phyloP scores from a whole-genome alignment of 768 basidiomycete genomes.

The Amanita phalloides region DNA sequence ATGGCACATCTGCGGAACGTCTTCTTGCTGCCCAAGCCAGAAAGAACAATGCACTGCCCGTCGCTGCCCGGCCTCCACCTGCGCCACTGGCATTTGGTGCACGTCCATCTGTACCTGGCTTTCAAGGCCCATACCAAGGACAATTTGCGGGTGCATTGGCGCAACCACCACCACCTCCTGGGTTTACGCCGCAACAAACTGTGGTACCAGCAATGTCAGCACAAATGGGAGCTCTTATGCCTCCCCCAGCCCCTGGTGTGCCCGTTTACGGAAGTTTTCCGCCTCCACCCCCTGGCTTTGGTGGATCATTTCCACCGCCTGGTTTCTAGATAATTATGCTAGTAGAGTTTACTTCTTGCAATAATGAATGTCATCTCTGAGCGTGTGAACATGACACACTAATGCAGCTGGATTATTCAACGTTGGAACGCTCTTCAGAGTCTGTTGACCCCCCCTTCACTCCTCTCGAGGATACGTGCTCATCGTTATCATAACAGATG shows the following conservation, averaged over 20 bases:
- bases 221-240: constrained; percentile 16
- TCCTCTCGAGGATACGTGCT: background rate
- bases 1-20: constrained; percentile 94
- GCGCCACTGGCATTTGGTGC: constrained; percentile 65
- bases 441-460: background rate
- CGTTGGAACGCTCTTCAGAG: constrained; percentile 8
- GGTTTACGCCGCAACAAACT: constrained; percentile 66
- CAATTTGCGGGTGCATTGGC: constrained; percentile 89
- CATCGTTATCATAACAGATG: background rate
- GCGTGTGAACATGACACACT: background rate
- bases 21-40: constrained; percentile 91
- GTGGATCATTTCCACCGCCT: constrained; percentile 32
- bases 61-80: constrained; percentile 64
- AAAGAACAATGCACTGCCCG: constrained; percentile 87
- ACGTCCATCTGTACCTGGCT: constrained; percentile 57
- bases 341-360: constrained; percentile 7
- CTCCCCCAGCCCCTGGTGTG: constrained; percentile 19
- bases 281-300: constrained; percentile 60
- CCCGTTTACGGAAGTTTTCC: constrained; percentile 41
- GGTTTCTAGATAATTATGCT: constrained; percentile 1
- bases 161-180: constrained; percentile 71
- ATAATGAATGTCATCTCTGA: background rate
- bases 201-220: constrained; percentile 38
- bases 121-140: constrained; percentile 75
- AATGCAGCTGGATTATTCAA: constrained; percentile 24